These are phyloP conservation scores for Zygotorulaspora sp. DNA, from an alignment of 805 yeast genomes.

Conservation along the genomic window DNA sequence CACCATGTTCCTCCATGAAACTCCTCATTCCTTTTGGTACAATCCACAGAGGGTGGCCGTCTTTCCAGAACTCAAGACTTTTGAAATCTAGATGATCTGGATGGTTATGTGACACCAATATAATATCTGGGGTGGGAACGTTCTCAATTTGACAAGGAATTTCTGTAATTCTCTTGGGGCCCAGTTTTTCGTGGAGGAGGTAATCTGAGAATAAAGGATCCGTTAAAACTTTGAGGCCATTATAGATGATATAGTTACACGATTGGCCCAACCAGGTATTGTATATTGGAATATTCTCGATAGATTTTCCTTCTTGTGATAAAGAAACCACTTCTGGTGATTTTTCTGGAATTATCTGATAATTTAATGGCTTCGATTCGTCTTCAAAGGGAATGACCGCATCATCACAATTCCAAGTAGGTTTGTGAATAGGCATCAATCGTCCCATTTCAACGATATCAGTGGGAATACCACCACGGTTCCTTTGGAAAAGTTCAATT, in stretches of 20 bases:
- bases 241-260: constrained; percentile 68
- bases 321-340: constrained; percentile 21
- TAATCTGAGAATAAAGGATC: constrained; percentile 77
- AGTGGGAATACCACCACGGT: constrained; percentile 57
- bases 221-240: constrained; percentile 70
- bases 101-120: constrained; percentile 87
- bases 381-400: constrained; percentile 5
- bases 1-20: constrained; percentile 54
- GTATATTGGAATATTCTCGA: constrained; percentile 15
- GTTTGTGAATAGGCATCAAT: constrained; percentile 55
- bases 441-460: constrained; percentile 46
- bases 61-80: constrained; percentile 41
- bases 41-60: constrained; percentile 59
- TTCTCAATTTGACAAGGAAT: constrained; percentile 63
- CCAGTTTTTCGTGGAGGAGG: constrained; percentile 57
- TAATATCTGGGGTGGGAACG: constrained; percentile 63
- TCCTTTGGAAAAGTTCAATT: constrained; percentile 60
- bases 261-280: constrained; percentile 94
- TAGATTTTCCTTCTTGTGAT: constrained; percentile 9
- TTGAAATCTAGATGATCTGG: constrained; percentile 87
- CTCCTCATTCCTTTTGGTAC: constrained; percentile 77
- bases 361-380: constrained; percentile 15
- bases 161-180: constrained; percentile 82
- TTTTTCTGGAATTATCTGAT: constrained; percentile 6
- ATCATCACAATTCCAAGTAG: constrained; percentile 39